A percentile compares a stretch with the other conserved stretches of the same genome.
Evolutionary conservation across 345 rosid genomes (phyloP).

Genomic region (Excoecaria cochinchinensis): DNA sequence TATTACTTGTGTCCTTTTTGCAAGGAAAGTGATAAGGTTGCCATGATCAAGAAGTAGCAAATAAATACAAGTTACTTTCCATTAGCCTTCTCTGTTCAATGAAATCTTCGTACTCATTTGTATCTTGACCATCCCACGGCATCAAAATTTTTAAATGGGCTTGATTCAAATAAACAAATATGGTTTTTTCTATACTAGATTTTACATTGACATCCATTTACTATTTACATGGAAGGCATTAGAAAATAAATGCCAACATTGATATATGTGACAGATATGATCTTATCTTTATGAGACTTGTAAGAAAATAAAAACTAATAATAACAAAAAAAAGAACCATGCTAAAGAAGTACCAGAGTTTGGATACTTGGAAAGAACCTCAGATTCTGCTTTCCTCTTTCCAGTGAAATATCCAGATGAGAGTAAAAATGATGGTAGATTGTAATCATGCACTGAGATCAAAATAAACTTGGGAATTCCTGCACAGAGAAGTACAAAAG

Average conservation of each 20-base stretch:
- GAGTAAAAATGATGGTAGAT: slow-evolving; percentile 81
- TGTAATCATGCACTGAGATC: slow-evolving; percentile 88
- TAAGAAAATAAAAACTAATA: background rate
- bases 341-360: slow-evolving; percentile 56
- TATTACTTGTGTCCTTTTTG: background rate
- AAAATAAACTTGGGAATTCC: slow-evolving; percentile 82
- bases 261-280: background rate
- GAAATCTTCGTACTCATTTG: no score
- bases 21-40: no score
- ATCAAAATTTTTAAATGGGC: no score
- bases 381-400: slow-evolving; percentile 85
- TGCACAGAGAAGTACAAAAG: slow-evolving; percentile 24
- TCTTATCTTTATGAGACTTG: background rate
- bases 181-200: background rate
- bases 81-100: background rate
- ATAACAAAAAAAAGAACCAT: background rate
- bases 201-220: background rate
- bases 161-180: no score
- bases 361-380: slow-evolving; percentile 83
- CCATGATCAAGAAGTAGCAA: background rate
- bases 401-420: slow-evolving; percentile 79
- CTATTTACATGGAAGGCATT: background rate
- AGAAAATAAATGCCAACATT: background rate
- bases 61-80: background rate
- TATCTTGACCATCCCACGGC: no score